Evolutionary conservation across 208 protist species (phyloP).

Genomic region (Crithidia expoeki): DNA sequence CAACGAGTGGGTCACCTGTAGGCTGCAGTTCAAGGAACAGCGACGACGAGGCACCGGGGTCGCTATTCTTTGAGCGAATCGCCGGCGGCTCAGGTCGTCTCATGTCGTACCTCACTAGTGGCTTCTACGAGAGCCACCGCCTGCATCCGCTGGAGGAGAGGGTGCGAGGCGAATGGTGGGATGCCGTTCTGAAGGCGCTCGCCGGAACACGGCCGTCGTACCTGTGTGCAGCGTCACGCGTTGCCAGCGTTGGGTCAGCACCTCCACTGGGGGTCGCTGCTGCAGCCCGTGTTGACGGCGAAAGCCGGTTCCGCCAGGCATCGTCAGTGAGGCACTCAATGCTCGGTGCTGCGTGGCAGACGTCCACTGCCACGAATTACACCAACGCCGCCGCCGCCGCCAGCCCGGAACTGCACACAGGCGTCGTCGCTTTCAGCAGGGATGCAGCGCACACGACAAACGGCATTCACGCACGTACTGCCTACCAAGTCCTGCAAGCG

Average conservation of each 20-base stretch:
- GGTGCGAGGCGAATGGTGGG: slow-evolving; percentile 7
- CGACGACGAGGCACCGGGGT: slow-evolving; percentile 1
- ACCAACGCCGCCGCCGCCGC: not conserved
- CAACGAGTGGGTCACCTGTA: slow-evolving; percentile 25
- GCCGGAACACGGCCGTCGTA: not conserved
- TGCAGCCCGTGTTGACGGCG: not conserved
- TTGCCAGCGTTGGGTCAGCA: not conserved
- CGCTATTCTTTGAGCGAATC: slow-evolving; percentile 40
- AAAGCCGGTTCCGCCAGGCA: not conserved
- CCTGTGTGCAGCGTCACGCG: not conserved
- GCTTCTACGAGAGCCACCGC: slow-evolving; percentile 29
- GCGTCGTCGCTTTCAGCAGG: slow-evolving; percentile 50
- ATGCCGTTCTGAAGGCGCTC: slow-evolving; percentile 13
- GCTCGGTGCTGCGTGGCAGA: not conserved
- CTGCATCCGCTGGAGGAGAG: slow-evolving; percentile 26
- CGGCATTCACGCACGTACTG: slow-evolving; percentile 59
- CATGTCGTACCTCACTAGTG: slow-evolving; percentile 25
- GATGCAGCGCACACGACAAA: slow-evolving; percentile 27
- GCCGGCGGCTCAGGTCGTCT: slow-evolving; percentile 23
- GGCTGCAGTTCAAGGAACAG: not conserved
- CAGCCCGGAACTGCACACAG: slow-evolving; percentile 8
- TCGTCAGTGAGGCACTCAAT: not conserved
- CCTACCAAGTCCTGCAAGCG: slow-evolving; percentile 69
- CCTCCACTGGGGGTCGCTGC: too few relatives aligned
- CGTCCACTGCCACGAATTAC: not conserved